phyloP scores from a whole-genome alignment of 805 yeast genomes.

The Lachancea nothofagi region DNA sequence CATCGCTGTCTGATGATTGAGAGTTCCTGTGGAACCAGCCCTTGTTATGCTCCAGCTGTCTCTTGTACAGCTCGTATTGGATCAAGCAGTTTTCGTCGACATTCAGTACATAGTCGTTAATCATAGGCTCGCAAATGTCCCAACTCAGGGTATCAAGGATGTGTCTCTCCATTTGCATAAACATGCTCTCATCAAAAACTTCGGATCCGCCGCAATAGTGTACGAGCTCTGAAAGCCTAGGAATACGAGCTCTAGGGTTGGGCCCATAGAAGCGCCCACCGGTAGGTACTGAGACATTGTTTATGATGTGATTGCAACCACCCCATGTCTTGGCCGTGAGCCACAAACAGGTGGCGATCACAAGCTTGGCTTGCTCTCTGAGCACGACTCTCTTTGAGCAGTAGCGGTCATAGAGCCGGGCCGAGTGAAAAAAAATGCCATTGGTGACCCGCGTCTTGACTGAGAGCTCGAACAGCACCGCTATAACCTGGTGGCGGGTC shows the following conservation, averaged over 20 bases:
- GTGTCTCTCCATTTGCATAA: conserved; percentile 73
- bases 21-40: conserved; percentile 20
- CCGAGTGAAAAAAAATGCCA: conserved; percentile 60
- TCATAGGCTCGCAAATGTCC: conserved; percentile 62
- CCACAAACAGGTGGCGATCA: conserved; percentile 91
- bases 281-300: conserved; percentile 41
- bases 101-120: conserved; percentile 42
- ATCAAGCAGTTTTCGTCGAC: conserved; percentile 41
- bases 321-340: conserved; percentile 81
- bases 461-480: conserved; percentile 71
- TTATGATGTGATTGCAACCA: conserved; percentile 63
- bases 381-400: conserved; percentile 82
- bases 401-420: conserved; percentile 81
- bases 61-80: conserved; percentile 34
- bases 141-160: conserved; percentile 65
- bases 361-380: conserved; percentile 81
- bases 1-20: conserved; percentile 25
- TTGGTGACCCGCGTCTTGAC: conserved; percentile 59
- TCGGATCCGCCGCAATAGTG: conserved; percentile 62
- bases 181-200: conserved; percentile 54
- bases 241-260: conserved; percentile 69
- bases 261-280: conserved; percentile 65
- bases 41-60: conserved; percentile 27
- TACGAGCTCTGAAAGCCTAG: conserved; percentile 65
- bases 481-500: conserved; percentile 64